These are phyloP conservation scores for Starmerella geochares DNA, from an alignment of 805 yeast species.

Conservation along the genomic window DNA sequence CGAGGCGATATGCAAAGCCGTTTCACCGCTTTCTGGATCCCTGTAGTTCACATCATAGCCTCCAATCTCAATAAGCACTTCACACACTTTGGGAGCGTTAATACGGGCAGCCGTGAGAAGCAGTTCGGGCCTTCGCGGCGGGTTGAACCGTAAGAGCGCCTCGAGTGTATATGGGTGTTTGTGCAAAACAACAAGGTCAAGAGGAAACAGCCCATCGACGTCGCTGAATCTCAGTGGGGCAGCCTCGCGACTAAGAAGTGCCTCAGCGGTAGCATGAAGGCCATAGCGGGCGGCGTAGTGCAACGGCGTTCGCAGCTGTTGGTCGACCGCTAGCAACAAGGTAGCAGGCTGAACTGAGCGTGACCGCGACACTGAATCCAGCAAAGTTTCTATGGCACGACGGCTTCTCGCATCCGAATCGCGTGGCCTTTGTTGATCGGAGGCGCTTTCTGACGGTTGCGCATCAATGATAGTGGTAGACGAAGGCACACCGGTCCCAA, in stretches of 20 bases:
- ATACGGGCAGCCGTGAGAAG: slow-evolving; percentile 60
- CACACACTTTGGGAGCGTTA: slow-evolving; percentile 48
- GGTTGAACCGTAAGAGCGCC: slow-evolving; percentile 40
- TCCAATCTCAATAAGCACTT: slow-evolving; percentile 41
- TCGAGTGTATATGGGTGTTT: slow-evolving; percentile 68
- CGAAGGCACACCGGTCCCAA: slow-evolving; percentile 13
- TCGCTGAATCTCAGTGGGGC: slow-evolving; percentile 36
- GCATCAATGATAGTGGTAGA: not conserved
- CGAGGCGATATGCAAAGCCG: slow-evolving; percentile 73
- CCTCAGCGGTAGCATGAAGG: slow-evolving; percentile 48
- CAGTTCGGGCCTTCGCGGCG: slow-evolving; percentile 27
- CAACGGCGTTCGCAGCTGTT: slow-evolving; percentile 70
- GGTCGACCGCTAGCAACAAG: slow-evolving; percentile 55
- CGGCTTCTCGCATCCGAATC: not conserved
- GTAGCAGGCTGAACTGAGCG: not conserved
- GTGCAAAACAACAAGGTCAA: slow-evolving; percentile 74
- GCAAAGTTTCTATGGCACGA: not conserved
- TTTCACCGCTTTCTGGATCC: slow-evolving; percentile 48
- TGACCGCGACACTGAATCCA: not conserved
- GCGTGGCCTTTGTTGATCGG: not conserved
- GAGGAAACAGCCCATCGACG: slow-evolving; percentile 67
- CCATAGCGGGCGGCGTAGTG: slow-evolving; percentile 90
- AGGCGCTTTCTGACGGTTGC: not conserved
- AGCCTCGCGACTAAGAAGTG: slow-evolving; percentile 39
- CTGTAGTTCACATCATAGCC: slow-evolving; percentile 50